Base-by-base conservation (phyloP, 2,329 filamentous ascomycete genomes). In the Talaromyces sp. region DNA sequence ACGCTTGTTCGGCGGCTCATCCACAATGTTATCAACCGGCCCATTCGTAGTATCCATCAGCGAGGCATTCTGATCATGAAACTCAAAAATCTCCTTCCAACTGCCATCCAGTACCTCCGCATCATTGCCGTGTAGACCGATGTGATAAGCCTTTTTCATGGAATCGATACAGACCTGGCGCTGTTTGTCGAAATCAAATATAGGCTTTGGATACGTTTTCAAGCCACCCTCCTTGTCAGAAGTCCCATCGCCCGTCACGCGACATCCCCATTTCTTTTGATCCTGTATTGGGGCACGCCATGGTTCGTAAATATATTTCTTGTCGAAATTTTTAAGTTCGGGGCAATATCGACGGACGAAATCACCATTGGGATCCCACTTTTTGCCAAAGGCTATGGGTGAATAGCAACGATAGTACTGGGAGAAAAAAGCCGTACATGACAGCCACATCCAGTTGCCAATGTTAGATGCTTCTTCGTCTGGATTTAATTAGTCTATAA, bases 171-270 rank as follows among this genome's bases (percentile, higher is more conserved):
- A 93, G 2, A 85, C 77, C 7, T 83, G 80, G 61, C 89, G 83
- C 69, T 87, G 79, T 73, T 86, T 82, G 19, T 79, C 74, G 72
- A 93, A 93, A 75, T 93, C 89, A 73, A 93, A 91, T 85, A 93
- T 92, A 1, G 89, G 89, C 73, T 89, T 89, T 1, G 90, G 89
- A 73, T 93, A 93, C 0, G 77, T 66, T 41, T 72, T 75, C 22
- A 83, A 77, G 0, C 80, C 82, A 27, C 81, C 78, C 3, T 81
- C 77, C 39, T 74, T 70, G 22, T 77, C 76, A 7, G 71, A 73
- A 33, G 81, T 73, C 1, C 83, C 84, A 68, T 88, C 82, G 0
- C 86, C 87, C 54, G 80, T 84, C 62, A 91, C 78, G 19, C 85
- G 73, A 60, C 90, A 89, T 0, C 87, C 85, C 64, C 89, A 90